Evolutionary conservation across 768 basidiomycete species (phyloP), one percentile per base, ranked within the genome.

Genomic region (button mushroom (Agaricus bisporus)): DNA sequence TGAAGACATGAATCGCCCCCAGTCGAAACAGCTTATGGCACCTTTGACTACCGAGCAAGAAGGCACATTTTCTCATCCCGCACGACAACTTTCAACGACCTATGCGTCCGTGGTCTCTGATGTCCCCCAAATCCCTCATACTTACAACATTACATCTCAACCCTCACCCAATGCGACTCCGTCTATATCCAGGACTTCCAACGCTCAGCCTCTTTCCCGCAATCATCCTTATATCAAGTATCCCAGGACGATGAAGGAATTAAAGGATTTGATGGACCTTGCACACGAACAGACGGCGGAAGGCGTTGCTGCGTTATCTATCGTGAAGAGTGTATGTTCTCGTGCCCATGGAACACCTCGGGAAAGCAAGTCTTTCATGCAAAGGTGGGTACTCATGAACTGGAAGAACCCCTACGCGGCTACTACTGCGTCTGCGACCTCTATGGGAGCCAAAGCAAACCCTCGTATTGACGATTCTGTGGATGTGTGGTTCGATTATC

Each of bases 401-500:
- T 77, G 75, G 75, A 70, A 74, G 22, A 77, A 72, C 50, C 75
- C 75, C 28, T 37, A 42, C 12, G 15, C 49, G 22, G 22, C 48
- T 29, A 15, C 46, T 29, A 18, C 37, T 18, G 17, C 29, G 32
- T 32, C 57, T 46, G 36, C 39, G 46, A 4, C 62, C 44, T 28
- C 49, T 55, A 10, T 57, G 37, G 41, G 51, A 29, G 22, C 55
- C 41, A 66, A 72, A 50, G 72, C 70, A 43, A 78, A 76, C 58
- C 76, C 76, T 48, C 73, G 73, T 10, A 62, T 73, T 45, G 72
- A 77, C 55, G 76, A 78, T 55, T 72, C 76, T 8, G 68, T 75
- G 6, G 73, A 76, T 45, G 66, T 64, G 25, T 78, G 76, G 76
- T 70, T 72, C 35, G 69, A 71, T 3, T 78, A 77, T 55, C 71